A percentile compares a stretch with the other conserved stretches of the same genome.
Conservation (phyloP, 2,329 filamentous ascomycete genomes). For the Penicillium psychrosexuale region DNA sequence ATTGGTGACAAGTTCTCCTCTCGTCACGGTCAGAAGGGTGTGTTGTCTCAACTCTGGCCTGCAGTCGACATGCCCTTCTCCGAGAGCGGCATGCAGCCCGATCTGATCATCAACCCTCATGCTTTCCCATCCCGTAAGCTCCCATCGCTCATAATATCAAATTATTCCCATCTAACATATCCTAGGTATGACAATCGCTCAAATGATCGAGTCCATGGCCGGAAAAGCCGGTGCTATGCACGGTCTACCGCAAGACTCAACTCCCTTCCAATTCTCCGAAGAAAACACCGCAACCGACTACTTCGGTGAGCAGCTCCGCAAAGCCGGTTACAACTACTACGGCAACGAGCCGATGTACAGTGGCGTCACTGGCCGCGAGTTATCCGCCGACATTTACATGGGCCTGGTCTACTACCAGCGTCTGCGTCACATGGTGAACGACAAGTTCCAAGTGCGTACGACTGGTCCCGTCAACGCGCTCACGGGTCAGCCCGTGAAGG, state of each 20-base stretch:
- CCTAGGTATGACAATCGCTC: constrained; percentile 86
- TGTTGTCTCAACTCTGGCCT: constrained; percentile 94
- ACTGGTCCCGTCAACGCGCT: constrained; percentile 87
- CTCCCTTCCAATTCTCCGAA: constrained; percentile 92
- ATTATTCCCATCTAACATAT: constrained; percentile 2
- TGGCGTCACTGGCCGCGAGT: constrained; percentile 90
- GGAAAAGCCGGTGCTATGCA: constrained; percentile 93
- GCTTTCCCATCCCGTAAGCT: constrained; percentile 83
- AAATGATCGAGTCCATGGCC: constrained; percentile 96
- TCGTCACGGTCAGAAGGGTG: constrained; percentile 96
- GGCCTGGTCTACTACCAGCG: constrained; percentile 98
- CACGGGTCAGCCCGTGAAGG: constrained; percentile 96
- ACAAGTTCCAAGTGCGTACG: constrained; percentile 97
- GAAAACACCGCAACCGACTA: constrained; percentile 88
- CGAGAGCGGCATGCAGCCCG: constrained; percentile 92
- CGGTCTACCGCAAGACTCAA: constrained; percentile 92
- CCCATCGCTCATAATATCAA: background rate
- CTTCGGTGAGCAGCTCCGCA: constrained; percentile 92
- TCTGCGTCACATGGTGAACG: constrained; percentile 98
- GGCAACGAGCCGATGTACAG: constrained; percentile 99
- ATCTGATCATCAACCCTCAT: constrained; percentile 98
- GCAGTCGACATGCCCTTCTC: constrained; percentile 92
- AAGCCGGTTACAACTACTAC: constrained; percentile 96
- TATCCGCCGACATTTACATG: constrained; percentile 92
- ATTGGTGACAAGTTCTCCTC: constrained; percentile 99